These are phyloP conservation scores for Exidia glandulosa DNA, from an alignment of 768 basidiomycete species.

Conservation along the genomic window DNA sequence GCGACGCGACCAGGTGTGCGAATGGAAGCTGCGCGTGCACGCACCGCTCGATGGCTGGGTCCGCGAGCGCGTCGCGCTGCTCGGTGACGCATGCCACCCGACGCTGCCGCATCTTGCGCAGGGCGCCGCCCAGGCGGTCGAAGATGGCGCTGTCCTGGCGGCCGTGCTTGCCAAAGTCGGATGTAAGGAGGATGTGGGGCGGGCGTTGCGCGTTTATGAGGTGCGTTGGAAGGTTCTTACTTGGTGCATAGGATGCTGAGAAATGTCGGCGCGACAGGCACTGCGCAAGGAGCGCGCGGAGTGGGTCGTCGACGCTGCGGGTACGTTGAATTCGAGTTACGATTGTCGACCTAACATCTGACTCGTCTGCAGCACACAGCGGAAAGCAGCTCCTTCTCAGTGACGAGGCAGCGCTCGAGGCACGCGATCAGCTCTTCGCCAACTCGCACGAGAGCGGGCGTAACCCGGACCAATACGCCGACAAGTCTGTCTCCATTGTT, in stretches of 20 bases:
- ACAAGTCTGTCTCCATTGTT: not conserved
- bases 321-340: too few relatives aligned
- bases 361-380: not conserved
- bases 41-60: slow-evolving; percentile 28
- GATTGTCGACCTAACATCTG: too few relatives aligned
- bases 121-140: slow-evolving; percentile 31
- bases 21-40: slow-evolving; percentile 31
- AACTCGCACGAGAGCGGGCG: not conserved
- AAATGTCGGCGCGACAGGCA: not conserved
- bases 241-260: slow-evolving; percentile 20
- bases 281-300: not conserved
- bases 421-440: not conserved
- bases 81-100: slow-evolving; percentile 29
- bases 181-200: not conserved
- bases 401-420: not conserved
- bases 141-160: slow-evolving; percentile 28
- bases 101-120: slow-evolving; percentile 22
- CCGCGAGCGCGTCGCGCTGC: slow-evolving; percentile 19
- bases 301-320: not conserved
- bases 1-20: slow-evolving; percentile 23
- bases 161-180: slow-evolving; percentile 12
- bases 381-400: not conserved
- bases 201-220: not conserved
- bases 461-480: not conserved
- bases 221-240: not conserved